Base-by-base conservation (phyloP, 2,329 filamentous ascomycete genomes). In the Botrytis galanthina region DNA sequence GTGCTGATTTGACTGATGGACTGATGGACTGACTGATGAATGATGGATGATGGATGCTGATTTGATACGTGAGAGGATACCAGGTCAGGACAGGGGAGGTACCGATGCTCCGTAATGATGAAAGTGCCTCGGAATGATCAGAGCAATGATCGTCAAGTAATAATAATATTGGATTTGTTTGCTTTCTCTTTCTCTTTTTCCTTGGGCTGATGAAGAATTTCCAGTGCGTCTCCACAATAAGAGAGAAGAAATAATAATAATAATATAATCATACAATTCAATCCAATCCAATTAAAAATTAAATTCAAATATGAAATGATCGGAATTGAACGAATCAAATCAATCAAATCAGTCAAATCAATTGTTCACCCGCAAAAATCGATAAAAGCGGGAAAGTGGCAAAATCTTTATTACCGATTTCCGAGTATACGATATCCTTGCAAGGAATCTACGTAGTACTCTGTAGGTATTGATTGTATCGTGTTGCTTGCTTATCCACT, bases 301-400 rank as follows among this genome's bases (percentile, higher is more conserved):
- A 12, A 14, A 37, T n/a, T 9, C n/a, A 22, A 66, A 37, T 7
- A 18, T 18, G 20, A 14, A 37, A 14, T 14, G 35, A 18, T 9
- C n/a, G 9, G 14, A 14, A 14, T 29, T 26, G 8, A 39, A 14
- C 1, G 3, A 42, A 12, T 29, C 26, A 22, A 32, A 6, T 7
- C 3, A 44, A 20, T 29, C 39, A 63, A 22, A 7, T 14, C 29
- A 66, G 37, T 37, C 29, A 18, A 51, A 37, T 51, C 44, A 37
- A 37, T 18, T 4, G 0, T 71, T 64, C 69, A 51, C 44, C 69
- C 59, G 44, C 59, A 39, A 54, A 29, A n/a, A 39, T 70, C 20
- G 70, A 59, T 42, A 18, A 46, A 67, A 67, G 61, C 35, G 61
- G 61, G 51, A 72, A 48, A 22, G 70, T 72, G 61, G 70, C 70